Evolutionary conservation across 257 asterid species (phyloP).

Genomic region (Marsdenia floribunda): DNA sequence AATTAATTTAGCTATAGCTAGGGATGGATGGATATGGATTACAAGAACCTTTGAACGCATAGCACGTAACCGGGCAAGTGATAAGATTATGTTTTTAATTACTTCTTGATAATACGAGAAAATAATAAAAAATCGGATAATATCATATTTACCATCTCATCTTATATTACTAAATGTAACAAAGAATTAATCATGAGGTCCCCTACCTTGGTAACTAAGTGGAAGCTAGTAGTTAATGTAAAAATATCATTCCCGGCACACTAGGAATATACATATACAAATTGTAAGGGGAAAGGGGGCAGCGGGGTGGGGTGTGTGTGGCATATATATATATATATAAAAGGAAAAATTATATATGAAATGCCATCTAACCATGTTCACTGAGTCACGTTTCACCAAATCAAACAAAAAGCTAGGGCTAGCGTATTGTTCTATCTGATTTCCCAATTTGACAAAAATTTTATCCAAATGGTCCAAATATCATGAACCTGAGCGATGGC

Average conservation of each 20-base stretch:
- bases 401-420: slow-evolving; percentile 9
- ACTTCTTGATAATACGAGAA: not conserved
- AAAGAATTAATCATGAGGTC: not conserved
- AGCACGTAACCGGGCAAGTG: not conserved
- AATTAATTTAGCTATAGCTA: too few relatives aligned
- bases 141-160: too few relatives aligned
- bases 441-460: slow-evolving; percentile 39
- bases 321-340: not conserved
- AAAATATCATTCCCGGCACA: not conserved
- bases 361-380: slow-evolving; percentile 1
- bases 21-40: too few relatives aligned
- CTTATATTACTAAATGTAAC: too few relatives aligned
- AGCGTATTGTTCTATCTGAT: slow-evolving; percentile 19
- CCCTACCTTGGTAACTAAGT: not conserved
- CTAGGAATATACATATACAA: not conserved
- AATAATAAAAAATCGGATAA: too few relatives aligned
- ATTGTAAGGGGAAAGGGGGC: too few relatives aligned
- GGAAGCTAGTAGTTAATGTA: not conserved
- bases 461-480: slow-evolving; percentile 6
- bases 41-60: too few relatives aligned
- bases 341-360: not conserved
- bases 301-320: too few relatives aligned
- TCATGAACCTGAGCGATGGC: slow-evolving; percentile 22
- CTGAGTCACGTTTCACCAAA: slow-evolving; percentile 32
- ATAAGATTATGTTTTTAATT: not conserved